A percentile compares a stretch with the other conserved stretches of the same genome.
Conservation (phyloP, 2,329 filamentous ascomycete species). For the Amesomyces nigricolor region DNA sequence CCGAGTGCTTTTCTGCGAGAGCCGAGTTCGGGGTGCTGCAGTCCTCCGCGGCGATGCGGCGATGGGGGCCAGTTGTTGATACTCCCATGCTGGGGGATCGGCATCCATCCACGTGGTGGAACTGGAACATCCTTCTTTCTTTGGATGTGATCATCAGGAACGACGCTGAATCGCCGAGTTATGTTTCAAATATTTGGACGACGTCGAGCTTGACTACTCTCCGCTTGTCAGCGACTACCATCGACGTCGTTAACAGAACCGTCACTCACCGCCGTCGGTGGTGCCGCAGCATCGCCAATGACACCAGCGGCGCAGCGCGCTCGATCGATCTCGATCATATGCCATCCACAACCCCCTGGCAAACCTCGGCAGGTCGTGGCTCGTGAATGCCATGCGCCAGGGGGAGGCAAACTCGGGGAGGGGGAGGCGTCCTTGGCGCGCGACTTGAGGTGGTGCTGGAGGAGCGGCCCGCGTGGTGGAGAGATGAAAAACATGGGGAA, state of each 20-base stretch:
- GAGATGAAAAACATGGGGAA: background rate
- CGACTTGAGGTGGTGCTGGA: background rate
- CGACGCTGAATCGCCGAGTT: background rate
- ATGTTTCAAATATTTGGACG: too few relatives aligned
- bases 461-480: background rate
- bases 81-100: background rate
- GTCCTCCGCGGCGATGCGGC: background rate
- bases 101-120: background rate
- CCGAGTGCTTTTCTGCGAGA: background rate
- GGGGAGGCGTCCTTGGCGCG: background rate
- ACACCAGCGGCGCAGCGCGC: background rate
- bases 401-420: background rate
- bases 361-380: background rate
- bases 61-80: background rate
- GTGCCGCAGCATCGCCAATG: background rate
- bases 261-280: too few relatives aligned
- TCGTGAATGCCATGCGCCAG: background rate
- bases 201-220: too few relatives aligned
- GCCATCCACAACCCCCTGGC: background rate
- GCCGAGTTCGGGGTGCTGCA: too few relatives aligned
- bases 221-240: too few relatives aligned
- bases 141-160: background rate
- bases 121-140: too few relatives aligned
- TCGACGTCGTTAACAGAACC: too few relatives aligned
- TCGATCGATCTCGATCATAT: conserved; percentile 3